These are phyloP conservation scores for Phyllosticta citrichinensis DNA, from an alignment of 2,329 filamentous ascomycete species.

Conservation along the genomic window DNA sequence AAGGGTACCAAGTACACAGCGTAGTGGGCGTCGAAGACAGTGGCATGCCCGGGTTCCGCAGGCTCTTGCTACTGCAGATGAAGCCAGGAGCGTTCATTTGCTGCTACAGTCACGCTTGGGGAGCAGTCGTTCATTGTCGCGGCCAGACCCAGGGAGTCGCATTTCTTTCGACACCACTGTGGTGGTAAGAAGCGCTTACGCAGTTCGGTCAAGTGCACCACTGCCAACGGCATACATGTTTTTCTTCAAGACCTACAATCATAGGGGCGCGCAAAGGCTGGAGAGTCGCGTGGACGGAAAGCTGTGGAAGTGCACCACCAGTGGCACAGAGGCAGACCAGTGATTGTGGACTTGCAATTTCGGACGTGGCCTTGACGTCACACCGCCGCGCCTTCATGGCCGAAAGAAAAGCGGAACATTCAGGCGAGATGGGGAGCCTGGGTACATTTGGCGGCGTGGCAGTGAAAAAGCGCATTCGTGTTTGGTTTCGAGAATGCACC, in stretches of 20 bases:
- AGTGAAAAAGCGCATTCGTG: background rate
- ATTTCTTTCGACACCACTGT: background rate
- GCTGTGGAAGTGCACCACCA: background rate
- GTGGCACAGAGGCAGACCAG: background rate
- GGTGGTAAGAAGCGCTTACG: background rate
- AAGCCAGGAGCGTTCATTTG: too few relatives aligned
- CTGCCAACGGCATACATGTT: background rate
- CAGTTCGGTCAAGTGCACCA: background rate
- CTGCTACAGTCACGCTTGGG: too few relatives aligned
- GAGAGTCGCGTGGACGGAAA: background rate
- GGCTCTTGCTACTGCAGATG: too few relatives aligned
- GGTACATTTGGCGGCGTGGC: background rate
- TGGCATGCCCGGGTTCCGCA: too few relatives aligned
- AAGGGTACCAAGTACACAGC: too few relatives aligned
- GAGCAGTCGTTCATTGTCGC: too few relatives aligned
- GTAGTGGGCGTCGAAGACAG: too few relatives aligned
- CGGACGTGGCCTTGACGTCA: background rate
- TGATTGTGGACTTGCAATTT: background rate
- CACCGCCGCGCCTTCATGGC: background rate
- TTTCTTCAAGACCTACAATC: background rate
- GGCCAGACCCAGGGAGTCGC: too few relatives aligned
- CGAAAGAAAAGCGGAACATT: background rate
- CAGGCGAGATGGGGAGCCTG: background rate
- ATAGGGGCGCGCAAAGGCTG: too few relatives aligned
- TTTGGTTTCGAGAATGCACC: background rate